Conservation (phyloP, 2,329 filamentous ascomycete species). For the Pestalotiopsis sp. region DNA sequence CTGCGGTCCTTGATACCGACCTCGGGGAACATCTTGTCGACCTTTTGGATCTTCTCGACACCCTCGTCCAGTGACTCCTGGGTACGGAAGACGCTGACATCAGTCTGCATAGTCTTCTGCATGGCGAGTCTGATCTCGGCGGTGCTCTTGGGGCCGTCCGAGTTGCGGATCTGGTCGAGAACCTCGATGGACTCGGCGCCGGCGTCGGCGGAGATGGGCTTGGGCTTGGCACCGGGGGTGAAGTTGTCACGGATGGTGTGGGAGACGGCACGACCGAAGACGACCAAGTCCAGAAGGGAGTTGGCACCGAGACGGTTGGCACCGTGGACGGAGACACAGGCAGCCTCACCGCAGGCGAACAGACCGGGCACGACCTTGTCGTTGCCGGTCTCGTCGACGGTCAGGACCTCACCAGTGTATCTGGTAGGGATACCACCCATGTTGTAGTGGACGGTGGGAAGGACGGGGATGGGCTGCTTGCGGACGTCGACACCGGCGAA, state of each 20-base stretch:
- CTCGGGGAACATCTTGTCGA: constrained; percentile 78
- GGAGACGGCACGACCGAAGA: constrained; percentile 95
- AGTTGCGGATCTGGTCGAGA: constrained; percentile 83
- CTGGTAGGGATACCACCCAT: constrained; percentile 99
- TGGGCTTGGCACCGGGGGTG: constrained; percentile 78
- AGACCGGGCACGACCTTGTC: constrained; percentile 94
- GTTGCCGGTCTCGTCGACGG: constrained; percentile 80
- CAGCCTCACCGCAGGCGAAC: constrained; percentile 95
- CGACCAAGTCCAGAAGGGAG: constrained; percentile 95
- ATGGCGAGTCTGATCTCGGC: constrained; percentile 87
- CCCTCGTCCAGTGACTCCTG: constrained; percentile 93
- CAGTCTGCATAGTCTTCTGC: constrained; percentile 98
- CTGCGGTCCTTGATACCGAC: constrained; percentile 96
- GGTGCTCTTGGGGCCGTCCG: constrained; percentile 84
- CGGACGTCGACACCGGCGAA: constrained; percentile 96
- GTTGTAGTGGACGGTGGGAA: constrained; percentile 98
- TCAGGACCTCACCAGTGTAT: constrained; percentile 95
- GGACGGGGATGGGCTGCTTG: constrained; percentile 94
- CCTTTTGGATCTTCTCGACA: constrained; percentile 82
- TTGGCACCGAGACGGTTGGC: constrained; percentile 98
- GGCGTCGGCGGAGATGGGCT: constrained; percentile 80
- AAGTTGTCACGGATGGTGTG: constrained; percentile 97
- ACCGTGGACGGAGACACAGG: constrained; percentile 96
- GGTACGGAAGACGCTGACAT: constrained; percentile 95
- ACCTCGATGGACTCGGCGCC: constrained; percentile 85